phyloP scores from a whole-genome alignment of 2,329 filamentous ascomycete species.

The Clonostachys rhizophaga region DNA sequence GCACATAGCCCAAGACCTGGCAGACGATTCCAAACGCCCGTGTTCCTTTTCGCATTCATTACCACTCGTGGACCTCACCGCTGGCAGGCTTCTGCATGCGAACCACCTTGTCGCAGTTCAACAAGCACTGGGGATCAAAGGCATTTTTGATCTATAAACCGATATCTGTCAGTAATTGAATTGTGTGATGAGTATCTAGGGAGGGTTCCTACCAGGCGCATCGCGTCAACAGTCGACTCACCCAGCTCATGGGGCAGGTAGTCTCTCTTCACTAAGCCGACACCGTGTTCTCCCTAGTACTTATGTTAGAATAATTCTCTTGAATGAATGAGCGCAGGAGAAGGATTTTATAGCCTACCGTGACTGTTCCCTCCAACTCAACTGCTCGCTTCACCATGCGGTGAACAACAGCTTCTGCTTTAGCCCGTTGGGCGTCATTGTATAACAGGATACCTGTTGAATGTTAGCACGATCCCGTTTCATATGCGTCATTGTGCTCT shows the following conservation, averaged over 20 bases:
- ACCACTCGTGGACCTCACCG: slow-evolving; percentile 41
- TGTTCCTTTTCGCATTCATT: neutral
- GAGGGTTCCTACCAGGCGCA: slow-evolving; percentile 62
- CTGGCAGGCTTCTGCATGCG: slow-evolving; percentile 46
- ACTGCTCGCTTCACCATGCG: slow-evolving; percentile 83
- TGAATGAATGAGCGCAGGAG: neutral
- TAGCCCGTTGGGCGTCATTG: slow-evolving; percentile 61
- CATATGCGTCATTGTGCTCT: too few relatives aligned
- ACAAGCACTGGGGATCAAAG: slow-evolving; percentile 68
- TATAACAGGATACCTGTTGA: slow-evolving; percentile 47
- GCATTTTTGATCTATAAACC: slow-evolving; percentile 67
- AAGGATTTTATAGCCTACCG: slow-evolving; percentile 34
- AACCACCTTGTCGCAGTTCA: slow-evolving; percentile 67
- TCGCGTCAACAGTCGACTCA: slow-evolving; percentile 69
- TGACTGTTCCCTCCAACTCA: slow-evolving; percentile 80
- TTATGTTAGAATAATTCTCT: neutral
- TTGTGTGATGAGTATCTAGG: neutral
- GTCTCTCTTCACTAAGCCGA: slow-evolving; percentile 80
- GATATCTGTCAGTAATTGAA: neutral
- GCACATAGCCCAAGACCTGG: too few relatives aligned
- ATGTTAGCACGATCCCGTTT: slow-evolving; percentile 6
- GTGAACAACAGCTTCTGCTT: slow-evolving; percentile 69
- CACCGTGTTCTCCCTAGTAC: slow-evolving; percentile 69
- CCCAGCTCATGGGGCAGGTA: slow-evolving; percentile 78
- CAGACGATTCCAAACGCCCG: too few relatives aligned